phyloP scores from a whole-genome alignment of 306 rosid species.

The Rosa chinensis region DNA sequence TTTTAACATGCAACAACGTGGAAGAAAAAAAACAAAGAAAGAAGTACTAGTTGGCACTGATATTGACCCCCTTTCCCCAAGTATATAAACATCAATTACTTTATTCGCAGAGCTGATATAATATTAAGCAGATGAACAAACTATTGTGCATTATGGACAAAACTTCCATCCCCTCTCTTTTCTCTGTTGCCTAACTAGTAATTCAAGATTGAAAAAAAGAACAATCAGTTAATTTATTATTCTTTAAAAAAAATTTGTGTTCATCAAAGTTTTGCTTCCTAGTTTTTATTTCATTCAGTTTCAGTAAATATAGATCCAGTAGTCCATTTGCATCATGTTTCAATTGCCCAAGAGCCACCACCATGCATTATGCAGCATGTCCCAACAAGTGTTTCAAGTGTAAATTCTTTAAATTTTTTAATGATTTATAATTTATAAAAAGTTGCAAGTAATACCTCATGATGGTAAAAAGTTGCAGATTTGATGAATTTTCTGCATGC shows the following conservation, averaged over 20 bases:
- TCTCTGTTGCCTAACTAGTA: neutral
- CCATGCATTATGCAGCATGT: neutral
- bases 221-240: neutral
- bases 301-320: neutral
- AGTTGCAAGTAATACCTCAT: slow-evolving; percentile 28
- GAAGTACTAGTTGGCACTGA: neutral
- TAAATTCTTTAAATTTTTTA: neutral
- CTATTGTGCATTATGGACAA: neutral
- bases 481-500: slow-evolving; percentile 25
- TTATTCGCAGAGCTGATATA: neutral
- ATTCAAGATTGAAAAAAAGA: neutral
- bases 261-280: neutral
- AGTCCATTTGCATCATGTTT: neutral
- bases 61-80: neutral
- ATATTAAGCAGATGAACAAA: neutral
- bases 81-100: neutral
- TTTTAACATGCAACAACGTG: neutral
- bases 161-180: neutral
- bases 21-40: neutral
- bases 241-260: neutral
- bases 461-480: slow-evolving; percentile 29
- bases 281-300: neutral
- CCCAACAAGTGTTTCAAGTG: neutral
- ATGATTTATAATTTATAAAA: neutral
- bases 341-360: neutral